Evolutionary conservation across 2,329 filamentous ascomycete species (phyloP), one percentile per base, ranked within the genome.

Genomic region (Fusarium odoratissimum): DNA sequence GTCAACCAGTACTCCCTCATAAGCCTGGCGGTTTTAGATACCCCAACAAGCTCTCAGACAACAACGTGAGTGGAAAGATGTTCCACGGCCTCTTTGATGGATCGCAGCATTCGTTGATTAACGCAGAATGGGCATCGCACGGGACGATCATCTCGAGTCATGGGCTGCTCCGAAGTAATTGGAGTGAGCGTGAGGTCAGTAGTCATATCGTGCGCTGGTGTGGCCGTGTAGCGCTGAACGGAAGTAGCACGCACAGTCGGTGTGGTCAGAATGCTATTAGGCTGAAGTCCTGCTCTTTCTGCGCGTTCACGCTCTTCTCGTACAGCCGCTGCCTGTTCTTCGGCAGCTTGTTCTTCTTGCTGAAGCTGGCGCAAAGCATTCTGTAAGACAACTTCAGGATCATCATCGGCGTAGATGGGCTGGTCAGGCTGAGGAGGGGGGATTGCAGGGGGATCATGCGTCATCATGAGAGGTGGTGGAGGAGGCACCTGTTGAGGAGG

Each of bases 1-100:
- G 30, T 68, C 25, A 52, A 55, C 28, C 10, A 42, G 30, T 25
- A n/a, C 31, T 56, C 58, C 12, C 21, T 30, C 16, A 54, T 44
- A 28, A 37, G 41, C 46, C 23, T 52, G 35, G 25, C 30, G 23
- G 33, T 37, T 40, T 17, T 12, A 30, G 13, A 33, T 16, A 28
- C 19, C 11, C 54, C 25, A 42, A 38, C 37, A 35, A 37, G 23
- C 44, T 35, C 46, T 75, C 44, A 77, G 23, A 90, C 87, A 19
- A 90, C 85, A 8, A 91, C 89, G 67, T 91, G 89, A 5, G 88
- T 90, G 16, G 88, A 88, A 84, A 91, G 83, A 75, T 91, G 89
- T 77, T 91, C 89, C 6, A 91, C 88, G 8, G 89, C 87, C 77
- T 91, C 89, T 79, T 89, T 90, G 49, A 90, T 88, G 2, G 84